Evolutionary conservation across 2,329 filamentous ascomycete species (phyloP).

Genomic region (Fusarium circinatum): DNA sequence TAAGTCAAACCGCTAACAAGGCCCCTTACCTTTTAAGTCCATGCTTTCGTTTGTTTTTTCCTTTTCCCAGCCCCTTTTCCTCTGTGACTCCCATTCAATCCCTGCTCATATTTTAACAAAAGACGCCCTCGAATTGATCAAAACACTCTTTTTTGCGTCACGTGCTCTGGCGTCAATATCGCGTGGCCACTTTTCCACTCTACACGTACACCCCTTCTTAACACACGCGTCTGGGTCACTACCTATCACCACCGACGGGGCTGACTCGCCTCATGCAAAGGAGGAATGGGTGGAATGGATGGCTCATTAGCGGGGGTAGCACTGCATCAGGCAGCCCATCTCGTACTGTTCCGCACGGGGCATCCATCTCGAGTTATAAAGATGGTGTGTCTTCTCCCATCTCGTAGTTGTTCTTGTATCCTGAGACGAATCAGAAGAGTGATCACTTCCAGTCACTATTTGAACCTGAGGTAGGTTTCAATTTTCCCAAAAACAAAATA

Average conservation of each 20-base stretch:
- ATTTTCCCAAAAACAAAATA: not conserved
- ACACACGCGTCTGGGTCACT: constrained; percentile 29
- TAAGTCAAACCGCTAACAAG: constrained; percentile 17
- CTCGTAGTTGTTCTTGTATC: not conserved
- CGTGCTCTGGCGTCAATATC: constrained; percentile 30
- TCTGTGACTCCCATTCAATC: constrained; percentile 21
- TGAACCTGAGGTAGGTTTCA: constrained; percentile 49
- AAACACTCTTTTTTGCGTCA: constrained; percentile 14
- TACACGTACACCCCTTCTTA: constrained; percentile 18
- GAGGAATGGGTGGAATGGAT: constrained; percentile 7
- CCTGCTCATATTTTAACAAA: constrained; percentile 11
- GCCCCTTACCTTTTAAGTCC: constrained; percentile 18
- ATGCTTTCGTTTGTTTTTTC: constrained; percentile 1
- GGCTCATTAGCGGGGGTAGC: constrained; percentile 29
- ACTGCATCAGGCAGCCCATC: constrained; percentile 36
- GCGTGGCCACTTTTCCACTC: not conserved
- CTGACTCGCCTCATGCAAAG: constrained; percentile 36
- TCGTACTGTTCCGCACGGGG: constrained; percentile 35
- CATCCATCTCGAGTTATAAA: constrained; percentile 43
- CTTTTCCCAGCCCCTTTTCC: constrained; percentile 27
- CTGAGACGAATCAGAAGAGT: constrained; percentile 35
- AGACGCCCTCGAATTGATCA: constrained; percentile 15
- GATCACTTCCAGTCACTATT: constrained; percentile 24
- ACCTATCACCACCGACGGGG: constrained; percentile 39
- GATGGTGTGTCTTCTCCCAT: constrained; percentile 28